Evolutionary conservation across 2,329 filamentous ascomycete genomes (phyloP), one percentile per base, ranked within the genome.

Genomic region (Colletotrichum simmondsii): DNA sequence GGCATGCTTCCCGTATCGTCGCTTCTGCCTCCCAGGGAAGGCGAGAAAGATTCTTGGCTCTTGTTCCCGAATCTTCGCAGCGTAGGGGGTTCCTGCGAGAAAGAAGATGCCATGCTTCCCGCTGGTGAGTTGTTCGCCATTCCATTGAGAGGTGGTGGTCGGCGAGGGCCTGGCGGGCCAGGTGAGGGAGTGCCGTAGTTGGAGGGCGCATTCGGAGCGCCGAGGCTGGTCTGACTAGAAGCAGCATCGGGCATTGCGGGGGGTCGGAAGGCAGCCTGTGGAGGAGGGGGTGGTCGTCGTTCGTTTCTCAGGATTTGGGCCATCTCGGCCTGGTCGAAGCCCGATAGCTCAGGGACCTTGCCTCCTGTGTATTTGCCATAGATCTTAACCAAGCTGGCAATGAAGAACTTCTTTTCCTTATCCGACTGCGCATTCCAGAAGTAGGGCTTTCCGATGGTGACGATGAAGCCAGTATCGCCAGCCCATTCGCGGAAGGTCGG

Each of bases 381-480:
- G 76, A 99, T 98, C 83, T 98, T 99, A 79, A 98, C 91, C 77
- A 98, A 85, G 82, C 95, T 98, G 42, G 94, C 95, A 78, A 99
- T 97, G 83, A 99, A 99, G 84, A 98, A 98, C 80, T 98, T 96
- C 87, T 98, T 98, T 84, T 99, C 97, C 85, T 98, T 98, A 65
- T 94, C 90, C 1, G 94, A 97, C 75, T 95, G 92, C 42, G 97
- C 95, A 82, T 97, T 92, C 97, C 97, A 99, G 82, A 97, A 99
- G 83, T 99, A 99, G 0, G 95, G 94, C 82, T 99, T 99, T 30
- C 93, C 93, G 32, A 99, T 90, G 1, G 92, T 97, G 63, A 98
- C 94, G 30, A 93, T 87, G 80, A 99, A 98, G 19, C 97, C 97
- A 57, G 91, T 91, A 70, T 92, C 92, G 65, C 93, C 92, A 26